phyloP scores from a whole-genome alignment of 1,139 yeast species.

The Kluyveromyces sp. region DNA sequence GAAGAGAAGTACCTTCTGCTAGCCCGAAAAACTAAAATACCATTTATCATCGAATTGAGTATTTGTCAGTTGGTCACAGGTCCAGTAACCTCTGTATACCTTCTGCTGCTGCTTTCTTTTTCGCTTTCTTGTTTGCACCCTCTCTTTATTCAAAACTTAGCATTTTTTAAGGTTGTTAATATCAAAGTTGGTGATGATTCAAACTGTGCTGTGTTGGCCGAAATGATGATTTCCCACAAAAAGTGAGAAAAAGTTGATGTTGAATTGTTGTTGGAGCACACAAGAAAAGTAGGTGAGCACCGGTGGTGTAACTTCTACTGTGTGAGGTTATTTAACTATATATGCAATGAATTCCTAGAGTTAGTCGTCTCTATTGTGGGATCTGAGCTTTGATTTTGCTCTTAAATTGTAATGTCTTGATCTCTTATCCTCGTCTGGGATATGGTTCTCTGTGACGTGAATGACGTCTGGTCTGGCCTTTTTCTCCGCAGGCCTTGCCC shows the following conservation, averaged over 20 bases:
- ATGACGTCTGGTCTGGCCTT: slow-evolving; percentile 23
- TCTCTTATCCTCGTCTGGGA: slow-evolving; percentile 22
- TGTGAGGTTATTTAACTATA: not conserved
- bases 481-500: slow-evolving; percentile 21
- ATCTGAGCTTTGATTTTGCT: slow-evolving; percentile 25
- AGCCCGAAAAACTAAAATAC: not conserved
- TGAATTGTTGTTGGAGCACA: no score
- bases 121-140: no score
- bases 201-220: no score
- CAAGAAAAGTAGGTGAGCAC: no score
- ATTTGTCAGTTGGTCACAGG: no score
- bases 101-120: no score
- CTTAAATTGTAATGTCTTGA: slow-evolving; percentile 28
- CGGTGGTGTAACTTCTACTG: no score
- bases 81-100: no score
- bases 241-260: not conserved
- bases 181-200: no score
- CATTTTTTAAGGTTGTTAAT: no score
- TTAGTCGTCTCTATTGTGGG: slow-evolving; percentile 3
- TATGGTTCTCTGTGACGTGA: slow-evolving; percentile 10
- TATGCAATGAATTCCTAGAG: not conserved
- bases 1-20: slow-evolving; percentile 3
- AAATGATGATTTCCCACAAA: not conserved
- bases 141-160: no score
- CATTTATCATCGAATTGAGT: no score